These are phyloP conservation scores for Arachis hypogaea DNA, from an alignment of 306 rosid genomes.

Conservation along the genomic window DNA sequence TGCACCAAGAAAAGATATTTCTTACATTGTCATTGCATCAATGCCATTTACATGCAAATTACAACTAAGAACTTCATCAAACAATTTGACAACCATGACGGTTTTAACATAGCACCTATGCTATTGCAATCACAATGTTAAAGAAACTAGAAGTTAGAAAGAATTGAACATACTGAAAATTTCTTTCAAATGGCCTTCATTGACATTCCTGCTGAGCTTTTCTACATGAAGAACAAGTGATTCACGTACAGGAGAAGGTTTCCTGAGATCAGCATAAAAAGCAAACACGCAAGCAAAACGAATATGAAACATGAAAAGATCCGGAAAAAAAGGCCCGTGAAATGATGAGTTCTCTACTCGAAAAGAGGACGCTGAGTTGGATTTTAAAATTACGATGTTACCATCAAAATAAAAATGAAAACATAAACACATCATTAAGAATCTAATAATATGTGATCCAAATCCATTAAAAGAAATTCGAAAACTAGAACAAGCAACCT, in stretches of 20 bases:
- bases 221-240: conserved; percentile 89
- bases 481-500: neutral
- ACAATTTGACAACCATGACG: neutral
- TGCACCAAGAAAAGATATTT: conserved; percentile 4
- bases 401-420: conserved; percentile 4
- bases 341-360: too few relatives aligned
- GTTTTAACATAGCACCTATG: conserved; percentile 22
- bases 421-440: neutral
- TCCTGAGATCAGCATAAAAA: conserved; percentile 57
- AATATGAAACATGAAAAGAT: neutral
- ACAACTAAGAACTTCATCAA: conserved; percentile 8
- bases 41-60: conserved; percentile 4
- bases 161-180: conserved; percentile 73
- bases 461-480: conserved; percentile 18
- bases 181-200: conserved; percentile 93
- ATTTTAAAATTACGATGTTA: conserved; percentile 18
- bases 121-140: conserved; percentile 4
- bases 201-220: conserved; percentile 90
- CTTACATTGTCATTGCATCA: neutral
- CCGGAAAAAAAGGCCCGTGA: too few relatives aligned
- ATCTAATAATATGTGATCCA: conserved; percentile 1
- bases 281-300: conserved; percentile 19
- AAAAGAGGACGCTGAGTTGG: neutral
- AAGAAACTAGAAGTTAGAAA: conserved; percentile 21
- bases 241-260: conserved; percentile 80